Evolutionary conservation across 169 alveolate species (phyloP), one percentile per base, ranked within the genome.

Genomic region (Babesia gibsoni): DNA sequence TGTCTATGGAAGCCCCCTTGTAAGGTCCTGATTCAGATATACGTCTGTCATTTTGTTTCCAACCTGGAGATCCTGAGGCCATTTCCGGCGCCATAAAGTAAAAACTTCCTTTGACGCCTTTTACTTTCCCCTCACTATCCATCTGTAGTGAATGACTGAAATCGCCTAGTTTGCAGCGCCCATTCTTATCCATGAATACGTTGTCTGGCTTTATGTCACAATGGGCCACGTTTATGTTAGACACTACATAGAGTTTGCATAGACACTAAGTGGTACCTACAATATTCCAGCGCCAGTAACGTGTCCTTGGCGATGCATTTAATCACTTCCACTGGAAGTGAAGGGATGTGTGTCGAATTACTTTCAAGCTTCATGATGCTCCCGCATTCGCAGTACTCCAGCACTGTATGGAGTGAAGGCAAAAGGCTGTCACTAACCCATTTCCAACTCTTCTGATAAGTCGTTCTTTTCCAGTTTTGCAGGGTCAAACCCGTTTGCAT

Each of bases 121-220:
- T 66, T n/a, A 66, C 79, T 18, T 43, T 27, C 10, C 84, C 72
- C 20, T 46, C 75, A 32, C 39, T 27, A 6, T 14, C 23, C 70
- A 73, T 29, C 48, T 63, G 12, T 27, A 73, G 82, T 35, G 88
- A 73, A 59, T 82, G 77, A 35, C 91, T 81, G 59, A 84, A 84
- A 57, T 84, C 91, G 0, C 91, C 91, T 10, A 72, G 58, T 45
- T 72, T 72, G 23, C 64, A 73, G 42, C 88, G 66, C 18, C 89
- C 89, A 12, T 49, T 48, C 29, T 67, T 46, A 30, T 73, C 58
- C 79, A 84, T 84, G 49, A 84, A 84, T 45, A 84, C 67, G 50
- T 84, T 84, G 20, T 65, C 73, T 10, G 91, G 92, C 42, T 84
- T 84, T 36, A 84, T 25, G 30, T 84, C 91, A 25, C 91, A 54